Base-by-base conservation (phyloP, 2,329 filamentous ascomycete species). In the Phoma sp. region DNA sequence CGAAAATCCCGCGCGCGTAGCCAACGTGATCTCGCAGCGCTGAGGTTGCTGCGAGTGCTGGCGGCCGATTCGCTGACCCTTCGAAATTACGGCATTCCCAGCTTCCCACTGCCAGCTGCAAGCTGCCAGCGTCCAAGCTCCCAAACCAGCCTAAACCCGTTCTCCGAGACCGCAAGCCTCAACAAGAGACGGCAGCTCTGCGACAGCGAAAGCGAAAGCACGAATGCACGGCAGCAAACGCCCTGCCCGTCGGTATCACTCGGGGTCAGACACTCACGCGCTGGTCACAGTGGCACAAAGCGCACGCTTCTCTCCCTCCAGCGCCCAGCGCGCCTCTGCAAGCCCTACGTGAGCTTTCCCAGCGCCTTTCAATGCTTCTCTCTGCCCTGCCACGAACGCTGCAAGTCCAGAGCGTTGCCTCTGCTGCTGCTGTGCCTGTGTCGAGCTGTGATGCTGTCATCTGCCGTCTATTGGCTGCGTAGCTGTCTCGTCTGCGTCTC, bases 401-500 rank as follows among this genome's bases (percentile, higher is more conserved):
- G 13, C 10, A 18, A 46, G 41, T 40, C 52, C 29, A 49, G 40
- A 45, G 51, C 51, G 9, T 29, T 29, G 45, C 29, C 45, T 49
- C 29, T 47, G 58, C 56, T 57, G 48, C 52, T 61, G 54, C 42
- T 52, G 47, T 60, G 53, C 55, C 53, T 44, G 44, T 49, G n/a
- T 47, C 38, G 49, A 53, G 42, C 61, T 54, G 43, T 46, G 29
- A 23, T 46, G 42, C 43, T 41, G 42, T 27, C 39, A 41, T 33
- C 32, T 39, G 14, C 22, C 51, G 14, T 53, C 57, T 24, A 69
- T 71, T 71, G 66, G 69, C 63, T 47, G 51, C 61, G 47, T 54
- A 51, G 43, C 43, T 58, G 70, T 72, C 67, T 72, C 66, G 67
- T 55, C 57, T 57, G 50, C 65, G 69, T 73, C 68, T 71, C 67